Evolutionary conservation across 2,329 filamentous ascomycete species (phyloP), one percentile per base, ranked within the genome.

Genomic region (Rhinocladiella mackenziei): DNA sequence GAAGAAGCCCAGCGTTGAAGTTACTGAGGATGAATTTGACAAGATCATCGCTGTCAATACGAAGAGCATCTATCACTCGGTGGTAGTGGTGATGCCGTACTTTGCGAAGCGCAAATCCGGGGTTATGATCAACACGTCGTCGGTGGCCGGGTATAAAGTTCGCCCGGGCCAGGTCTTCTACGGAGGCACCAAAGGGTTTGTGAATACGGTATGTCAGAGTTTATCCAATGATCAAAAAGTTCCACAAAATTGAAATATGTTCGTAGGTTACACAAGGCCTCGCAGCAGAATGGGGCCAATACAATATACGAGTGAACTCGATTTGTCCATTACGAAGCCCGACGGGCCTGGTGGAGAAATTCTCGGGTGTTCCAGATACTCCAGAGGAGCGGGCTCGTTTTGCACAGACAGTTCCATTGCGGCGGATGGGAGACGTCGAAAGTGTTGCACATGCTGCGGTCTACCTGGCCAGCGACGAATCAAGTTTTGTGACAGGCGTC

Each of bases 361-460:
- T 61, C 47, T 51, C 56, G 8, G 68, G 68, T 0, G 62, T 67
- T 55, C 60, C 62, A 6, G 64, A 70, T 49, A 71, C 68, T 1
- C 62, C 65, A 1, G 67, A 70, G 51, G 70, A 71, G 43, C 55
- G 66, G 28, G 57, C 53, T 19, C 65, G 65, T 33, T 70, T 70
- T 26, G 59, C 39, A 67, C 15, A 60, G 15, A 67, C 67, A 47
- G 67, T 71, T 28, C 69, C 67, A 0, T 44, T 72, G 26, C 67
- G 68, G 7, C 60, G 68, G 7, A 52, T 68, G 38, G 65, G 64
- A 10, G 65, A 68, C n/a, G 60, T 63, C 3, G 67, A 72, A 5
- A 84, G 89, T 60, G 75, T 89, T 23, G 83, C 81, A 2, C 84
- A 85, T 57, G 81, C 82, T 19, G 80, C 77, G 48, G 72, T 82